Percentiles rank a stretch among this genome's conserved stretches.
These are phyloP conservation scores for Dendrostoma leiphaemia DNA, from an alignment of 2,329 filamentous ascomycete genomes.

Conservation along the genomic window DNA sequence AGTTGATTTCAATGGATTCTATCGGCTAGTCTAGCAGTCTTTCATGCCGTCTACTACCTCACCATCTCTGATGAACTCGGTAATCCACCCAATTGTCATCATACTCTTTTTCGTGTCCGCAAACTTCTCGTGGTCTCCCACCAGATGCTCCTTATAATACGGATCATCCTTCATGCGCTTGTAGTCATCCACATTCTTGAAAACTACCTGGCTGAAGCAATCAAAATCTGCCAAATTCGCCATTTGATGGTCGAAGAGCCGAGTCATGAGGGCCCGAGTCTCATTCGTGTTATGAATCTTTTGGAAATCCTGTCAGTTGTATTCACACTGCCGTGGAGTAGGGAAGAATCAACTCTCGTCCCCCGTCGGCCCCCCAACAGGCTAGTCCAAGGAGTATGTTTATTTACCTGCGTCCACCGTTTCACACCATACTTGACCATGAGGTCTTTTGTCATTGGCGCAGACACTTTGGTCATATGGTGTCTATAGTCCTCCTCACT, in stretches of 20 bases:
- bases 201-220: conserved; percentile 48
- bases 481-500: conserved; percentile 44
- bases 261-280: conserved; percentile 37
- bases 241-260: conserved; percentile 45
- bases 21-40: background rate
- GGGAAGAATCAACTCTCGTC: no score
- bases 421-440: conserved; percentile 49
- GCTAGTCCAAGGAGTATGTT: no score
- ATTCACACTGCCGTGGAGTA: no score
- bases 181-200: conserved; percentile 42
- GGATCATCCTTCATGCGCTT: conserved; percentile 47
- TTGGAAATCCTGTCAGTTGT: no score
- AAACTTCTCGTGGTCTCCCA: conserved; percentile 46
- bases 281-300: conserved; percentile 40
- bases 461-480: conserved; percentile 46
- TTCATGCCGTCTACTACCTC: conserved; percentile 24
- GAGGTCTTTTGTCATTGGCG: conserved; percentile 43
- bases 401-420: no score
- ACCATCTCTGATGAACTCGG: conserved; percentile 39
- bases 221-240: conserved; percentile 48
- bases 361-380: no score
- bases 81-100: conserved; percentile 47
- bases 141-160: conserved; percentile 43
- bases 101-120: conserved; percentile 46
- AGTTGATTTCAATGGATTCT: background rate